Base-by-base conservation (phyloP, 371 early-diverging fungal species). In the Mucor indicus region DNA sequence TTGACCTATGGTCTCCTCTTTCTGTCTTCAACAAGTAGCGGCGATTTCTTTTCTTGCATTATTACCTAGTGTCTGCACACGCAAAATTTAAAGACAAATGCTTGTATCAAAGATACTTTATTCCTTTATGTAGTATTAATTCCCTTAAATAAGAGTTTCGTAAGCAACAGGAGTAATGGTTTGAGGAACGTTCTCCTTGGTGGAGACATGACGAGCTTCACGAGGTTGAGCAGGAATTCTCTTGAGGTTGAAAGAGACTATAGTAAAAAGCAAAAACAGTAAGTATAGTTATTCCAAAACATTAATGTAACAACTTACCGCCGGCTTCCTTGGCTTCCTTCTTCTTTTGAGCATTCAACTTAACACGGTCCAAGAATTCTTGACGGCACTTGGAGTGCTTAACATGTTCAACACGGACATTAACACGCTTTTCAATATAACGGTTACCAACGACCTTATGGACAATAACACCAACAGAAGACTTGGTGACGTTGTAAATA, bases 321-420 rank as follows among this genome's bases (percentile, higher is more conserved):
- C 64, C 64, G 53, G 78, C 65, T 45, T 81, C 89, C 60, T 75
- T 75, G 42, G 95, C 92, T 50, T 89, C 89, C 80, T 85, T 82
- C 80, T 86, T 85, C 67, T 83, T 80, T 58, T 81, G 81, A 30
- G 88, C 89, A 83, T 96, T 97, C 64, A 88, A 85, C 84, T 93
- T 92, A 68, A 97, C 96, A 77, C 99, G 93, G 57, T 87, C 86
- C 80, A 98, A 83, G 85, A 97, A 97, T 66, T 98, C 98, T 72
- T 93, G 87, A 72, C 98, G 92, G 90, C 99, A 98, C 87, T 96
- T 97, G 80, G 96, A 97, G 92, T 95, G 97, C 86, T 90, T 96
- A 74, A 99, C 78, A 88, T 99, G 99, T 87, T 99, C 74, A 75
- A 99, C 77, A 72, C 99, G 91, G 73, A 97, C 70, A 87, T 98